Base-by-base conservation (phyloP, 2,329 filamentous ascomycete species). In the Trichophaea hybrida region DNA sequence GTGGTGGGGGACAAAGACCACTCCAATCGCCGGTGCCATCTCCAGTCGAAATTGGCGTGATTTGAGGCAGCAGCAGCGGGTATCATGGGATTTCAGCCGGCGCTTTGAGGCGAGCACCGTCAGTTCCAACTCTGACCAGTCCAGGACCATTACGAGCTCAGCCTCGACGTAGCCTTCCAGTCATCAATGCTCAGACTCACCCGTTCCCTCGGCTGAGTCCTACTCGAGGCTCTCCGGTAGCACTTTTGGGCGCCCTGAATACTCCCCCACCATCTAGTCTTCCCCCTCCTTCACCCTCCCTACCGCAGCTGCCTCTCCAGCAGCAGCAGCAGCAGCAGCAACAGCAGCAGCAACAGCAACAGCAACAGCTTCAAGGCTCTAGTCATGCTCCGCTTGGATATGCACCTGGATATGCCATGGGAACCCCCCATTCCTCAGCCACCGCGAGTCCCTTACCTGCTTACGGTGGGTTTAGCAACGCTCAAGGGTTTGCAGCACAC, bases 371-470 rank as follows among this genome's bases (percentile, higher is more conserved):
- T 24, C 24, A 24, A 24, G 24, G 24, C 24, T 43, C 34, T 6
- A 7, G 12, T n/a, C n/a, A 24, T 40, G 43, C 10, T 46, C 35
- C 6, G 13, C 35, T 24, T 35, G 37, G 17, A 15, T 63, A 64
- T 59, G 60, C 61, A 55, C 58, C 62, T 24, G 59, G 61, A 31
- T 64, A 63, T 55, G 62, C 60, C 15, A 15, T 50, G 12, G 31
- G 51, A 35, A 64, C 62, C 17, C 61, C 62, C 10, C 60, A 63
- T 49, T 64, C 62, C 40, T 64, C 62, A 17, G 61, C 62, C 69
- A 73, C 74, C 62, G 69, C 72, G 46, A 77, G 75, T 67, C 76
- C 76, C 24, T 24, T 24, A 24, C 24, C 24, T 24, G 24, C 24
- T 24, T 24, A 24, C 24, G 24, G 24, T 24, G 24, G 24, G 24